A percentile compares a stretch with the other conserved stretches of the same genome.
Evolutionary conservation across 345 rosid species (phyloP).

Genomic region (Hibiscus tridactylites): DNA sequence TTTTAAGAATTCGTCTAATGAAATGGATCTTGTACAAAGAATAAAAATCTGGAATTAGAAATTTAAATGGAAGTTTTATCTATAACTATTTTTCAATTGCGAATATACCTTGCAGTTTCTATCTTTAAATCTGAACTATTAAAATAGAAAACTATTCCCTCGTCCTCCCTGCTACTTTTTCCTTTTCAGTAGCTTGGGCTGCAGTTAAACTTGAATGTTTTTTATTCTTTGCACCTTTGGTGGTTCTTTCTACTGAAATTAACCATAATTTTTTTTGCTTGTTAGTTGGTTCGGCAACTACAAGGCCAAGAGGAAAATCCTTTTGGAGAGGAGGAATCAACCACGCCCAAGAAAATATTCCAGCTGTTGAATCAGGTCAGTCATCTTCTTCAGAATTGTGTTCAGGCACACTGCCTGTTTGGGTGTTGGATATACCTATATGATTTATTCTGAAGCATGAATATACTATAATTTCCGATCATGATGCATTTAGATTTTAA

Average conservation of each 20-base stretch:
- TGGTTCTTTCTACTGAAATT: neutral
- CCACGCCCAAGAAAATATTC: constrained; percentile 76
- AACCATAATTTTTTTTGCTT: constrained; percentile 10
- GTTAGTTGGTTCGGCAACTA: constrained; percentile 45
- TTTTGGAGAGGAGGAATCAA: constrained; percentile 48
- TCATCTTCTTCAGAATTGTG: neutral
- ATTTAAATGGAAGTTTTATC: neutral
- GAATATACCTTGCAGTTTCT: neutral
- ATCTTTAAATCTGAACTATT: neutral
- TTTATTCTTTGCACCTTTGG: neutral
- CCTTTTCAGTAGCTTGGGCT: neutral
- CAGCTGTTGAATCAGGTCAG: constrained; percentile 85
- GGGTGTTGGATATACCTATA: neutral
- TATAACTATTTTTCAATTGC: neutral
- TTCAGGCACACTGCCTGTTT: too few relatives aligned
- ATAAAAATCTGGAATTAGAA: neutral
- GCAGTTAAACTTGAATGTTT: neutral
- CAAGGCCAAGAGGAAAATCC: constrained; percentile 94
- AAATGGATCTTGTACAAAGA: neutral
- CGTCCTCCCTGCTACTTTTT: neutral
- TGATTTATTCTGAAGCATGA: neutral
- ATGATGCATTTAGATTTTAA: neutral
- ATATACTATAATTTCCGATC: neutral
- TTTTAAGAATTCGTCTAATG: neutral
- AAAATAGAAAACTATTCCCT: neutral